Evolutionary conservation across 148 eudicot genomes (phyloP).

Genomic region (Arbutus unedo): DNA sequence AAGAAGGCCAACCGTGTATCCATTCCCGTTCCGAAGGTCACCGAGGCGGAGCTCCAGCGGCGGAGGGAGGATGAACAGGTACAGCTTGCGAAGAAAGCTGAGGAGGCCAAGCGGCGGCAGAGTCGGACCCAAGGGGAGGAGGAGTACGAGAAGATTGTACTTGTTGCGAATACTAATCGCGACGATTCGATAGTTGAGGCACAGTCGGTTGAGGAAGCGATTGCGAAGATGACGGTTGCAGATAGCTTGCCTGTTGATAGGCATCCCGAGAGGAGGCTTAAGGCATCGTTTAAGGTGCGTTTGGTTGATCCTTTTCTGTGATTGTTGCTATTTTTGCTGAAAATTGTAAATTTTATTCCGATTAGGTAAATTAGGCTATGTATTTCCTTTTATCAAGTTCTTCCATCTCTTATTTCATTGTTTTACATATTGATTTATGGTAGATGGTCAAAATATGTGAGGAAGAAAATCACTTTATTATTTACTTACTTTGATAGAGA

Average conservation of each 20-base stretch:
- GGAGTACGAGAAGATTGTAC: constrained; percentile 80
- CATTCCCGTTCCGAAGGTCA: constrained; percentile 61
- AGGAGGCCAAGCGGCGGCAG: constrained; percentile 65
- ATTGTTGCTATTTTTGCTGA: too few species aligned
- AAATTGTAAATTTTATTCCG: not conserved
- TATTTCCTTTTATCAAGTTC: too few species aligned
- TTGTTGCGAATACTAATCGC: constrained; percentile 66
- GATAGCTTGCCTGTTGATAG: constrained; percentile 71
- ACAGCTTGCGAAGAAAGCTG: constrained; percentile 44
- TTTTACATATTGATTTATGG: too few species aligned
- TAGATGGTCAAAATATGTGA: too few species aligned
- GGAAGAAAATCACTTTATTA: too few species aligned
- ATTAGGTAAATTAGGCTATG: too few species aligned
- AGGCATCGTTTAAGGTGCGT: constrained; percentile 78
- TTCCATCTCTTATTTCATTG: too few species aligned
- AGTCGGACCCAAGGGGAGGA: constrained; percentile 70
- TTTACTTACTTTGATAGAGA: too few species aligned
- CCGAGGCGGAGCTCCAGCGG: constrained; percentile 69
- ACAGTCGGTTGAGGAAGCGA: constrained; percentile 72
- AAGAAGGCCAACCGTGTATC: constrained; percentile 73
- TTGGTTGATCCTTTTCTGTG: not conserved
- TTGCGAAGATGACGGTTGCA: constrained; percentile 56
- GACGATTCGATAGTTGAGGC: constrained; percentile 81
- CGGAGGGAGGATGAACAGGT: constrained; percentile 62
- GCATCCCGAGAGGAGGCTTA: constrained; percentile 92